These are phyloP conservation scores for Alternaria longipes DNA, from an alignment of 2,329 filamentous ascomycete genomes.

Conservation along the genomic window DNA sequence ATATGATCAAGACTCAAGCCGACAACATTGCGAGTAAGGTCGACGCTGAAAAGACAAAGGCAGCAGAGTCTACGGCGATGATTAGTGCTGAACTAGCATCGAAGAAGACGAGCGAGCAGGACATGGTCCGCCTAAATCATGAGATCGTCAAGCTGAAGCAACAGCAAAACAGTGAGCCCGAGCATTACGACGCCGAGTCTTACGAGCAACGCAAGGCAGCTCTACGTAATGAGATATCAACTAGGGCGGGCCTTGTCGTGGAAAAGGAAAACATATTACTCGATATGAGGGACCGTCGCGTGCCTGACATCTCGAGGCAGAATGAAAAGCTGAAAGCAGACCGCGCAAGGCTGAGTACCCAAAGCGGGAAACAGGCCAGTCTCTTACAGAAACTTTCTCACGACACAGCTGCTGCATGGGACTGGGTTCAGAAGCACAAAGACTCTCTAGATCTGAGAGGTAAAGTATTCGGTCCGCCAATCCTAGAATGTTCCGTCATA, in stretches of 20 bases:
- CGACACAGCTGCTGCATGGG: slow-evolving; percentile 76
- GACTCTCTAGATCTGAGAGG: slow-evolving; percentile 69
- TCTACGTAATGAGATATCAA: slow-evolving; percentile 58
- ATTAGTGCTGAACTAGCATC: slow-evolving; percentile 54
- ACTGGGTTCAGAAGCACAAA: slow-evolving; percentile 81
- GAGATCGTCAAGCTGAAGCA: slow-evolving; percentile 71
- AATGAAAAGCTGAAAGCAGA: slow-evolving; percentile 36
- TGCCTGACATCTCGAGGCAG: slow-evolving; percentile 28
- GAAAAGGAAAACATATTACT: slow-evolving; percentile 55
- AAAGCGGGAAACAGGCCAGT: slow-evolving; percentile 56
- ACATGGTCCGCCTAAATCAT: slow-evolving; percentile 46
- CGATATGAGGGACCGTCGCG: slow-evolving; percentile 26
- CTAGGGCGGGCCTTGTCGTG: slow-evolving; percentile 56
- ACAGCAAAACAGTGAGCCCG: slow-evolving; percentile 68
- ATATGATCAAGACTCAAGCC: slow-evolving; percentile 63
- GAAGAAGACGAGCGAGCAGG: slow-evolving; percentile 50
- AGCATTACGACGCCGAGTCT: slow-evolving; percentile 72
- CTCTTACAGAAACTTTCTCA: slow-evolving; percentile 69
- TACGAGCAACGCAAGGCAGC: slow-evolving; percentile 78
- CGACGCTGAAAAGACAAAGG: slow-evolving; percentile 47
- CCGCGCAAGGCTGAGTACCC: slow-evolving; percentile 37
- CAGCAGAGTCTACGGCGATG: slow-evolving; percentile 56
- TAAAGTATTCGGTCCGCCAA: slow-evolving; percentile 80
- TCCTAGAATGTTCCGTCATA: slow-evolving; percentile 81
- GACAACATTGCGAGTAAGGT: slow-evolving; percentile 53